Evolutionary conservation across 352 stramenopile genomes (phyloP).

Genomic region (Halophytophthora batemanensis): DNA sequence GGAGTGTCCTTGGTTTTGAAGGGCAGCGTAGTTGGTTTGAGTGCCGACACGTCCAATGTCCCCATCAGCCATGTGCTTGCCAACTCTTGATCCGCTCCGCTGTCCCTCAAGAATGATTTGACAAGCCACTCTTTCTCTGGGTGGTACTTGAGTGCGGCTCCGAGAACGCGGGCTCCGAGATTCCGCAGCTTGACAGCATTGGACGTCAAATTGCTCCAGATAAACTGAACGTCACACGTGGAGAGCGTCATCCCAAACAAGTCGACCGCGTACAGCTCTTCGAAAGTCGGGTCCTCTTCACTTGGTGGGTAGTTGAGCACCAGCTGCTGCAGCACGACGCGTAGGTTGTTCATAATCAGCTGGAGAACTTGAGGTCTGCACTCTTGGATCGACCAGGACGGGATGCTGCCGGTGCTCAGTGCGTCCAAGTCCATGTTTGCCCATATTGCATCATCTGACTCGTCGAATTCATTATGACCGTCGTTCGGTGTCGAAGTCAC

Average conservation of each 20-base stretch:
- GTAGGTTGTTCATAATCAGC: constrained; percentile 31
- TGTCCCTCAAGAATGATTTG: constrained; percentile 59
- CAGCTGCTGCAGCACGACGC: constrained; percentile 47
- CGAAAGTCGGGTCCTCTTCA: constrained; percentile 22
- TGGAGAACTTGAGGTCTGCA: constrained; percentile 27
- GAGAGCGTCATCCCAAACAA: constrained; percentile 60
- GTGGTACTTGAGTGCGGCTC: constrained; percentile 55
- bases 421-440: constrained; percentile 45
- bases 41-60: constrained; percentile 52
- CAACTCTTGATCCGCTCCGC: constrained; percentile 52
- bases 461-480: constrained; percentile 24
- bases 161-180: constrained; percentile 56
- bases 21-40: constrained; percentile 15
- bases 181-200: constrained; percentile 42
- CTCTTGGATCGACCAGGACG: constrained; percentile 21
- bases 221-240: constrained; percentile 56
- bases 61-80: constrained; percentile 55
- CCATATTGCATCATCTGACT: constrained; percentile 49
- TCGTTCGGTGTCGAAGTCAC: constrained; percentile 1
- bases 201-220: constrained; percentile 45
- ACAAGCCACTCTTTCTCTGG: constrained; percentile 62
- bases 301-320: constrained; percentile 45
- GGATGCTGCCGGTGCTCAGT: constrained; percentile 3
- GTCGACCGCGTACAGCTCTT: constrained; percentile 70
- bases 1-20: constrained; percentile 17